Base-by-base conservation (phyloP, 768 basidiomycete genomes). In the Pholiota molesta region DNA sequence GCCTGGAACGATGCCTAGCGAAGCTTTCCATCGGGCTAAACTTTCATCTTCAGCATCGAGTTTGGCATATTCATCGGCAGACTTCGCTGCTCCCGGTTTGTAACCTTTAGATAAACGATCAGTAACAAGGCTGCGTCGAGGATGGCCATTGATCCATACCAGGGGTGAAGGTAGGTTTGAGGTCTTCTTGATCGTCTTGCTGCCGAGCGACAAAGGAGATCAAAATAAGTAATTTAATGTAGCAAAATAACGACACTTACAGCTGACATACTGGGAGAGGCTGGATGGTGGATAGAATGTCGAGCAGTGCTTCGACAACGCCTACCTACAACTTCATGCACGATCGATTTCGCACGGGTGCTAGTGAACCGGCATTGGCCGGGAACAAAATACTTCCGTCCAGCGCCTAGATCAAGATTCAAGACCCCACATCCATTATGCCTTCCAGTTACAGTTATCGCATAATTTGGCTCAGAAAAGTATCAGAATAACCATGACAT, bases 21-120 rank as follows among this genome's bases (percentile, higher is more conserved):
- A 94, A 40, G 93, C 94, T 74, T 99, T 99, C 97, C 97, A 99
- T 65, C 94, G 88, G 33, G 90, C 88, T 69, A 99, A 83, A 74
- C 92, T 94, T 77, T 97, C 96, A 73, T 98, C 96, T 63, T 91
- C 82, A 31, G 90, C 88, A 77, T 97, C 96, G 47, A 97, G 85
- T 40, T 88, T 77, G 26, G 92, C 90, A 49, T 94, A 92, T 73
- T 96, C 93, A 26, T 92, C 93, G 13, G 90, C 77, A 49, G 83
- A 81, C 79, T 92, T 92, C 33, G 81, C 84, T 60, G 82, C 86
- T 37, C 78, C 72, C 39, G 84, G 85, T 75, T 90, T 94, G 81
- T 94, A 94, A 61, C 92, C 92, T 92, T 66, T 17, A 35, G 60
- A 62, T 62, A 55, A 49, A 56, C 35, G 37, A 57, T 63, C 57